phyloP scores from a whole-genome alignment of 208 protist species.

The Novymonas esmeraldas region DNA sequence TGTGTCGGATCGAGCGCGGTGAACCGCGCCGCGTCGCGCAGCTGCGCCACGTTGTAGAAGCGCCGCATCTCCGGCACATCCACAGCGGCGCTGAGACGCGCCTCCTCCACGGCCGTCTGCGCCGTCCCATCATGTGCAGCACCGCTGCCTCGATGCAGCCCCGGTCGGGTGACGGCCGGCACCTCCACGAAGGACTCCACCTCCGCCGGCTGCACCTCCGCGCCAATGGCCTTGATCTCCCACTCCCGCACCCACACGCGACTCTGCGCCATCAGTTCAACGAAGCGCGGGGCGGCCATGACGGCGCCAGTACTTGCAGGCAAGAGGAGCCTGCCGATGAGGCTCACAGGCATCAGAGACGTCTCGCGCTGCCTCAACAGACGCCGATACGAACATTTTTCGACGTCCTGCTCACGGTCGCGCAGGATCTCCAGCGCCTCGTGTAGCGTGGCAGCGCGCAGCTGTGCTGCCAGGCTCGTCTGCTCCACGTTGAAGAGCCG shows the following conservation, averaged over 20 bases:
- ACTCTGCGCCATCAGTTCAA: slow-evolving; percentile 13
- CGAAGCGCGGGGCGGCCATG: slow-evolving; percentile 18
- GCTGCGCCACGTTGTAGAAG: slow-evolving; percentile 57
- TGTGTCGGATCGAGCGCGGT: background rate
- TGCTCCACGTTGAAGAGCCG: slow-evolving; percentile 69
- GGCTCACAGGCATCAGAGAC: background rate
- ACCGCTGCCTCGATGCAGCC: background rate
- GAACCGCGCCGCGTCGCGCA: slow-evolving; percentile 38
- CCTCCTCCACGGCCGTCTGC: too few relatives aligned
- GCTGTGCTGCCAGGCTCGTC: slow-evolving; percentile 26
- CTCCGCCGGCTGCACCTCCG: slow-evolving; percentile 31
- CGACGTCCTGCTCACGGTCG: too few relatives aligned
- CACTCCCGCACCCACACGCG: slow-evolving; percentile 41
- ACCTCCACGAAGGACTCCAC: slow-evolving; percentile 14
- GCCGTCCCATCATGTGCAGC: too few relatives aligned
- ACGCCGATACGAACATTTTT: background rate
- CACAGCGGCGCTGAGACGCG: background rate
- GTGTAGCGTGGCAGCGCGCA: background rate
- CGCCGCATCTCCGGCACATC: background rate
- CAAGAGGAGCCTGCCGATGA: background rate
- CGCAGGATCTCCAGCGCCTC: too few relatives aligned
- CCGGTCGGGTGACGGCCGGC: background rate
- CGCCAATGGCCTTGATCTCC: slow-evolving; percentile 32
- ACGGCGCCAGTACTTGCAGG: background rate
- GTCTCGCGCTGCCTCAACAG: background rate